A percentile compares a stretch with the other conserved stretches of the same genome.
These are phyloP conservation scores for Cymodocea nodosa DNA, from an alignment of 116 monocot species.

Conservation along the genomic window DNA sequence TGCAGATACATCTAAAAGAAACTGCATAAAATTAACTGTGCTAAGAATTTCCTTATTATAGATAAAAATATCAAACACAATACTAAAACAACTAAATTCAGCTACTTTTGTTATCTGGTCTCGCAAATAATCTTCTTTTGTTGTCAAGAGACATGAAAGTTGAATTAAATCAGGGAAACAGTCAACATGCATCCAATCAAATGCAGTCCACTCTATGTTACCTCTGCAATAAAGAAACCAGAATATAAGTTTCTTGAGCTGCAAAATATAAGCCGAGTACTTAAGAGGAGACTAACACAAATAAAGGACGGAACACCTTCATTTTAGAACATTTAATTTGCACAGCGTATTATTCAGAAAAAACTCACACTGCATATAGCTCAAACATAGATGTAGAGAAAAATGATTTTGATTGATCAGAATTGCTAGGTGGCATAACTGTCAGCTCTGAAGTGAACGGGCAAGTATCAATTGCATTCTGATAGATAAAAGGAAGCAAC, in stretches of 20 bases:
- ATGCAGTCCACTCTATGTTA: conserved; percentile 74
- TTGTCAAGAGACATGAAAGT: conserved; percentile 71
- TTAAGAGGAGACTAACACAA: not conserved
- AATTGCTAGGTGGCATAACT: conserved; percentile 5
- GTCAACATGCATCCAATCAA: conserved; percentile 91
- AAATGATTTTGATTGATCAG: conserved; percentile 32
- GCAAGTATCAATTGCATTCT: conserved; percentile 67
- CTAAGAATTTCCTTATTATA: not conserved
- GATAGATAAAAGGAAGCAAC: conserved; percentile 72
- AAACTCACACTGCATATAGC: conserved; percentile 63
- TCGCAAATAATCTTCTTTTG: conserved; percentile 88
- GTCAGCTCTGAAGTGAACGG: conserved; percentile 41
- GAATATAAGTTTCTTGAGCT: not conserved
- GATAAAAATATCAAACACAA: not conserved
- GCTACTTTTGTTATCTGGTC: conserved; percentile 67
- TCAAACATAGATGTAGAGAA: conserved; percentile 65
- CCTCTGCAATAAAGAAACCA: conserved; percentile 33
- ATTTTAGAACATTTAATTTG: conserved; percentile 17
- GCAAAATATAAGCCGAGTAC: not conserved
- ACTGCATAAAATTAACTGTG: conserved; percentile 31
- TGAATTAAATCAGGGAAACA: conserved; percentile 90
- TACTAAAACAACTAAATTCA: not conserved
- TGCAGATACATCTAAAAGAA: conserved; percentile 49
- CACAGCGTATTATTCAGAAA: conserved; percentile 34
- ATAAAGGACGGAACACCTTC: not conserved